Evolutionary conservation across 192 early-diverging fungal species (phyloP), one percentile per base, ranked within the genome.

Genomic region (Coemansia sp.): DNA sequence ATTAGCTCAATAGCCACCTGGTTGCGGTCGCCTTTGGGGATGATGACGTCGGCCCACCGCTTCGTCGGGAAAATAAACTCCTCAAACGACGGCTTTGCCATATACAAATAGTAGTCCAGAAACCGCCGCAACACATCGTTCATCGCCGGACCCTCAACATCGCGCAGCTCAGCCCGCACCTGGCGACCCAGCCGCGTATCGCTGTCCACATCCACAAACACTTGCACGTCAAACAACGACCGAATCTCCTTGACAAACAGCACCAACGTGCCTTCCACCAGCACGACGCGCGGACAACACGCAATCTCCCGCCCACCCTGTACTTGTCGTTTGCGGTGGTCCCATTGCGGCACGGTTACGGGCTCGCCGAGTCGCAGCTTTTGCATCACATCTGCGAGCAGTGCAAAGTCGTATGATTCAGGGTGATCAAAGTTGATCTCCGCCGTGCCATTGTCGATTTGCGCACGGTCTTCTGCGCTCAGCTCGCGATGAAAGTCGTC

Each of bases 61-160:
- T 91, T 91, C 8, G 87, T 85, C 73, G 87, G 92, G 57, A 85
- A 80, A 51, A 96, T 86, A 71, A 92, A 96, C 60, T 96, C 91
- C 60, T 96, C 93, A 67, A 92, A 94, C 58, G 84, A 78, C 4
- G 92, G 92, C 79, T 96, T 96, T 24, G 90, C 88, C 56, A 87
- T 86, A 23, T 80, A 81, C 34, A 92, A 66, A 60, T 94, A 96
- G 40, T 82, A 68, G 23, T 83, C 83, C 26, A 96, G 65, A 21
- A 92, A 82, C 20, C 70, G 54, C 15, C 84, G 84, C 38, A 92
- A 64, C 7, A 71, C 60, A 10, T 12, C 17, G 14, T 58, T 40
- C 57, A 69, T 53, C 44, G 56, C 61, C 59, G 70, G 63, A 34
- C 73, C 48, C 17, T 66, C 58, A 24, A 28, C 28, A 34, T 26